Percentiles rank a stretch among this genome's conserved stretches.
Evolutionary conservation across 148 eudicot species (phyloP).

Genomic region (Nepenthes gracilis): DNA sequence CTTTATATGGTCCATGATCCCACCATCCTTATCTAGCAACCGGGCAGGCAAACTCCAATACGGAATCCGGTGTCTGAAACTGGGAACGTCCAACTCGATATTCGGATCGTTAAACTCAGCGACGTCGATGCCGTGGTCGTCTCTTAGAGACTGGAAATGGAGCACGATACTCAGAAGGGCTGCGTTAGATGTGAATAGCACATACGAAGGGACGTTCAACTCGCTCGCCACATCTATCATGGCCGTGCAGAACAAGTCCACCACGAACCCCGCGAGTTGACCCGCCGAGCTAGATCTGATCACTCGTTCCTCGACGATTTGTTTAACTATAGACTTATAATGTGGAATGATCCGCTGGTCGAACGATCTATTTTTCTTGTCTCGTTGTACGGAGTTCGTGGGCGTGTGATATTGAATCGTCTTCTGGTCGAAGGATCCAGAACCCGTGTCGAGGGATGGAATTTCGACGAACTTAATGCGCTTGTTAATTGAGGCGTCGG

Average conservation of each 20-base stretch:
- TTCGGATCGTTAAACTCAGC: not conserved
- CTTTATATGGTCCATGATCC: not conserved
- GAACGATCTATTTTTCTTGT: not conserved
- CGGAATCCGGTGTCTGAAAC: slow-evolving; percentile 9
- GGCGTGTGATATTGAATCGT: not conserved
- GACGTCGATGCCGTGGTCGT: slow-evolving; percentile 6
- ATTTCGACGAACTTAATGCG: not conserved
- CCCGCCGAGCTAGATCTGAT: not conserved
- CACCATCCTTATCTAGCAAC: not conserved
- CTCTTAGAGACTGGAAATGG: slow-evolving; percentile 4
- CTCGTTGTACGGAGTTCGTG: not conserved
- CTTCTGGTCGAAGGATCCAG: not conserved
- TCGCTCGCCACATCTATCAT: slow-evolving; percentile 1
- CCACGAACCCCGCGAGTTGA: not conserved
- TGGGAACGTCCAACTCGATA: slow-evolving; percentile 5
- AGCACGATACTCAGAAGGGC: slow-evolving; percentile 6
- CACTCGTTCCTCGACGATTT: not conserved
- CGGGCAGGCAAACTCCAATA: slow-evolving; percentile 1
- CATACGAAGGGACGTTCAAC: slow-evolving; percentile 1
- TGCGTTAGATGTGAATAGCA: not conserved
- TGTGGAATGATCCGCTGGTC: not conserved
- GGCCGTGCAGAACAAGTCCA: not conserved
- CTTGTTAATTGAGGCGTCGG: not conserved
- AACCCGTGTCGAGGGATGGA: not conserved
- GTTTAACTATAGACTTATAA: not conserved